These are phyloP conservation scores for Rosa multiflora DNA, from an alignment of 306 rosid genomes.

Conservation along the genomic window DNA sequence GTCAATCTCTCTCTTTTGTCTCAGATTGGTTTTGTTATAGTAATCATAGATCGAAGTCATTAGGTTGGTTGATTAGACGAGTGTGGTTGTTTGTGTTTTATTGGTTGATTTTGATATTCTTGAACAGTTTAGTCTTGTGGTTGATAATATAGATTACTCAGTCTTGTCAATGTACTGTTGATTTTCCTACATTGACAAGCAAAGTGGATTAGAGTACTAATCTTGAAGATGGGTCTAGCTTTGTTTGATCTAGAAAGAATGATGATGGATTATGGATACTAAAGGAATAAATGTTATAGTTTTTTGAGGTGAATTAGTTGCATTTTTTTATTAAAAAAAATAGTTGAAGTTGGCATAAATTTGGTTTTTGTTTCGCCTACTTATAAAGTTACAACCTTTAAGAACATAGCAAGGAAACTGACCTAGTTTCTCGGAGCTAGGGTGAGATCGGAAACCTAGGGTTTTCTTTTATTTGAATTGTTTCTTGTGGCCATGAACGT, in stretches of 20 bases:
- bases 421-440: no score
- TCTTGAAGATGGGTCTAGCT: not conserved
- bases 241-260: not conserved
- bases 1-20: slow-evolving; percentile 6
- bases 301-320: not conserved
- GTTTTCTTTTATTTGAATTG: no score
- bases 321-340: not conserved
- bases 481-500: no score
- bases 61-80: not conserved
- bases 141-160: not conserved
- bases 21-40: not conserved
- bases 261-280: not conserved
- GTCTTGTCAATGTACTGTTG: not conserved
- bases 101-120: not conserved
- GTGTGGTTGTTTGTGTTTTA: not conserved
- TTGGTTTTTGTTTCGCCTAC: not conserved
- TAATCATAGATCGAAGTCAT: not conserved
- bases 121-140: not conserved
- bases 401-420: no score
- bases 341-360: not conserved
- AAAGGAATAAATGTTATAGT: not conserved
- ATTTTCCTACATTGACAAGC: not conserved
- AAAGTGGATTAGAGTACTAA: not conserved
- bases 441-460: no score
- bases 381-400: no score